Conservation (phyloP, 2,329 filamentous ascomycete genomes). For the Exophiala spinifera region DNA sequence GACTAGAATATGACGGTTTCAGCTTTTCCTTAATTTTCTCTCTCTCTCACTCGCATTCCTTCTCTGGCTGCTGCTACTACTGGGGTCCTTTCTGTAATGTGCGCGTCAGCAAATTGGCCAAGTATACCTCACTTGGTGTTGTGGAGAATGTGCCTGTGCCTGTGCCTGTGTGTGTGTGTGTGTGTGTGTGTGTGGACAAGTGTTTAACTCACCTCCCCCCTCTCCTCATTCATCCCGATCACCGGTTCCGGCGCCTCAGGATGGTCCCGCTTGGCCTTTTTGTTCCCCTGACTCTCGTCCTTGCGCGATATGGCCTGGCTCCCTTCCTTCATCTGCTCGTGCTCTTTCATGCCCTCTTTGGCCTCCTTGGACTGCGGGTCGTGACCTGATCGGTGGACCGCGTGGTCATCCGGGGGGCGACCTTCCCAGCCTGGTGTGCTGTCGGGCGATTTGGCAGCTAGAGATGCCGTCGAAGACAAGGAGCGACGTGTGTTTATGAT, state of each 20-base stretch:
- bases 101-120: no score
- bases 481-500: neutral
- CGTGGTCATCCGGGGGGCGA: conserved; percentile 34
- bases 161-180: no score
- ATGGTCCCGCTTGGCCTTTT: conserved; percentile 47
- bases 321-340: conserved; percentile 36
- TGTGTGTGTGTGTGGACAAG: no score
- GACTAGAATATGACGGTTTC: no score
- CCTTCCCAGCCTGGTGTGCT: conserved; percentile 35
- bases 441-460: conserved; percentile 8
- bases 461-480: neutral
- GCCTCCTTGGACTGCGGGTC: conserved; percentile 35
- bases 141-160: no score
- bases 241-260: conserved; percentile 51
- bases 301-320: conserved; percentile 42
- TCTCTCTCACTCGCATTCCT: no score
- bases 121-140: no score
- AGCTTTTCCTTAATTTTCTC: no score
- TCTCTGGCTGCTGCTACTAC: no score
- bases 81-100: no score
- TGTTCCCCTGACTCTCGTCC: conserved; percentile 36
- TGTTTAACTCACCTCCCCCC: conserved; percentile 40
- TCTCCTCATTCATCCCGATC: conserved; percentile 55
- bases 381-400: conserved; percentile 35
- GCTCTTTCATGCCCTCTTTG: conserved; percentile 34